Evolutionary conservation across 2,329 filamentous ascomycete species (phyloP), one percentile per base, ranked within the genome.

Genomic region (Colletotrichum sp.): DNA sequence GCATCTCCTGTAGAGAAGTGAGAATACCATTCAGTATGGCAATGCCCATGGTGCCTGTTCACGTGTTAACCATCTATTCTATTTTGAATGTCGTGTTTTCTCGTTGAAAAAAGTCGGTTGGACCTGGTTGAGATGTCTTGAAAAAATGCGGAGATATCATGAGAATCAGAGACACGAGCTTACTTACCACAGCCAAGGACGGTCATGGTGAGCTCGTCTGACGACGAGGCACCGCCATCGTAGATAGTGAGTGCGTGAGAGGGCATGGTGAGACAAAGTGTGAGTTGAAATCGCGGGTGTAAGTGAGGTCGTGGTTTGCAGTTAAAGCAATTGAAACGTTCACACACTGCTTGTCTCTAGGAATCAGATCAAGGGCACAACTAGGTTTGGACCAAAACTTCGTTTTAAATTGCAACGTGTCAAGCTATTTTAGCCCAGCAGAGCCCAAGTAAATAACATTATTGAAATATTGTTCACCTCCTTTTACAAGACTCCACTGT

Each of bases 11-110:
- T 60, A 97, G 89, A 13, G 94, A 95, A 76, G 91, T 88, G 79
- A 98, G 90, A 81, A 98, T 93, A 78, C 95, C 95, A 71, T 91
- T 93, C 73, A 98, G 91, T 79, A 98, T 96, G 74, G 95, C 95
- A 76, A 95, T 95, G 75, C 95, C 95, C 92, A 98, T 95, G 69
- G 93, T 96, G 79, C 95, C 94, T 96, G 80, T 44, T 49, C 12
- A 6, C 4, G 32, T 8, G 68, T 80, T 59, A 81, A 75, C 65
- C 12, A 36, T 39, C 12, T 59, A 44, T 18, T 13, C 6, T 6
- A 21, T 9, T 36, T 52, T 60, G 36, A 18, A 9, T 60, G 9
- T 6, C 34, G 13, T 49, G 21, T 28, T 39, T 12, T 70, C 71
- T 18, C 10, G 44, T 52, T 52, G n/a, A n/a, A 24, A 49, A 24